These are phyloP conservation scores for Xylariomycetidae sp. DNA, from an alignment of 2,329 filamentous ascomycete genomes.

Conservation along the genomic window DNA sequence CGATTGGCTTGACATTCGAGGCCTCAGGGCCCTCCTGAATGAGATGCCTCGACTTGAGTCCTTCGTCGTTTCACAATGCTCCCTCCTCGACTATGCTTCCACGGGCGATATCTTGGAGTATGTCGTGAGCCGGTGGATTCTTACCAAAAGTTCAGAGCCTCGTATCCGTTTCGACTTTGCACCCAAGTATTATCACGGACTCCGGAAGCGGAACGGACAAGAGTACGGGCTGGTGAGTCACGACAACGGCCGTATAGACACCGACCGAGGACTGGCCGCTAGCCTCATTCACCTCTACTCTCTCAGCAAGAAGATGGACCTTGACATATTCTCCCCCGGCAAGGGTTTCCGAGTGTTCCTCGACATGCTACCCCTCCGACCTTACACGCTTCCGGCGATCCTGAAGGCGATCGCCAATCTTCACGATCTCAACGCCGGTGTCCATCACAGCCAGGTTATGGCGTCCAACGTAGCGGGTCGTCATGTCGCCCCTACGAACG, in stretches of 20 bases:
- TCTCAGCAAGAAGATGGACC: slow-evolving; percentile 7
- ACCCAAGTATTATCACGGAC: neutral
- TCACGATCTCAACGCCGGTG: slow-evolving; percentile 4
- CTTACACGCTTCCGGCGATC: slow-evolving; percentile 12
- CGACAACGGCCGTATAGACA: slow-evolving; percentile 16
- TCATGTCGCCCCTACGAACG: too few species aligned
- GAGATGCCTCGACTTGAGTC: neutral
- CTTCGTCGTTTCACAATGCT: neutral
- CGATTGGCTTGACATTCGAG: slow-evolving; percentile 3
- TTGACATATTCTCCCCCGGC: slow-evolving; percentile 20
- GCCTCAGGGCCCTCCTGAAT: neutral
- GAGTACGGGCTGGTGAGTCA: slow-evolving; percentile 9
- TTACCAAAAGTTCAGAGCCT: neutral
- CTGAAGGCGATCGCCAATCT: slow-evolving; percentile 15
- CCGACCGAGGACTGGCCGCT: slow-evolving; percentile 8
- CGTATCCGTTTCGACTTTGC: neutral
- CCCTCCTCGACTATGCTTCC: neutral
- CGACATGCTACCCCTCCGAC: slow-evolving; percentile 17
- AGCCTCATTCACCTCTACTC: slow-evolving; percentile 9
- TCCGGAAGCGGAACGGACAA: too few species aligned
- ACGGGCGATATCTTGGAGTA: neutral
- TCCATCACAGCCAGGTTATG: slow-evolving; percentile 1
- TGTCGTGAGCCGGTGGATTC: neutral
- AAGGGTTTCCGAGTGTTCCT: slow-evolving; percentile 21
- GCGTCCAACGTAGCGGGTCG: too few species aligned